A percentile compares a stretch with the other conserved stretches of the same genome.
phyloP scores from a whole-genome alignment of 495 filamentous ascomycete species.

The Chaetomium cochliodes region DNA sequence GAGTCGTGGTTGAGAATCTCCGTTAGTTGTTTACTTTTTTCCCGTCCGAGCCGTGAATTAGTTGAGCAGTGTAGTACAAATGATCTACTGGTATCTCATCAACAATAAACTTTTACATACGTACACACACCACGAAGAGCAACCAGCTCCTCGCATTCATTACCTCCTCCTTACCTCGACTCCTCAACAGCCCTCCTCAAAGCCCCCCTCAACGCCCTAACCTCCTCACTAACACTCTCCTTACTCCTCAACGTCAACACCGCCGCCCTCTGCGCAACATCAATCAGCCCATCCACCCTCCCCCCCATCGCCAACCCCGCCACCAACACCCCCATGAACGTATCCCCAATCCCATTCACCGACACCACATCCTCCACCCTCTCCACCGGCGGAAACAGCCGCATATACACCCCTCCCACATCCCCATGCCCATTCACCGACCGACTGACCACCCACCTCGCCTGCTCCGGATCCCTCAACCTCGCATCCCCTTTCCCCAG shows the following conservation, averaged over 20 bases:
- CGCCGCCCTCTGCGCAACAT: conserved; percentile 72
- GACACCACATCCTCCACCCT: conserved; percentile 70
- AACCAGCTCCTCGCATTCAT: no score
- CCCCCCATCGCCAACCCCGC: conserved; percentile 58
- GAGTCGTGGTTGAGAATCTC: background rate
- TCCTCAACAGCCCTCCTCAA: conserved; percentile 27
- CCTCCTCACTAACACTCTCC: conserved; percentile 63
- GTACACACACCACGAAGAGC: background rate
- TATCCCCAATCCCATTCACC: conserved; percentile 94
- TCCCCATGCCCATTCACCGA: conserved; percentile 46
- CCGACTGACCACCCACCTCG: conserved; percentile 68
- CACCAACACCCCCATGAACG: conserved; percentile 77
- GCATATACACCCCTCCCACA: conserved; percentile 84
- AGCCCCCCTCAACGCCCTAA: conserved; percentile 40
- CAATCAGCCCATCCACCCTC: conserved; percentile 49
- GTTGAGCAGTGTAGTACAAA: background rate
- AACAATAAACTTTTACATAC: background rate
- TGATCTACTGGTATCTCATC: background rate
- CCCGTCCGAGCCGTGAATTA: no score
- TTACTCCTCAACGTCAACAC: conserved; percentile 68
- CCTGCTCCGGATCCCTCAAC: conserved; percentile 58
- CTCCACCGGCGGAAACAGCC: conserved; percentile 68
- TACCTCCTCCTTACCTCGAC: conserved; percentile 12
- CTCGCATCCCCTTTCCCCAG: conserved; percentile 62
- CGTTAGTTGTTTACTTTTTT: background rate